These are phyloP conservation scores for Melampsora occidentalis DNA, from an alignment of 1,284 basidiomycete species.

Conservation along the genomic window DNA sequence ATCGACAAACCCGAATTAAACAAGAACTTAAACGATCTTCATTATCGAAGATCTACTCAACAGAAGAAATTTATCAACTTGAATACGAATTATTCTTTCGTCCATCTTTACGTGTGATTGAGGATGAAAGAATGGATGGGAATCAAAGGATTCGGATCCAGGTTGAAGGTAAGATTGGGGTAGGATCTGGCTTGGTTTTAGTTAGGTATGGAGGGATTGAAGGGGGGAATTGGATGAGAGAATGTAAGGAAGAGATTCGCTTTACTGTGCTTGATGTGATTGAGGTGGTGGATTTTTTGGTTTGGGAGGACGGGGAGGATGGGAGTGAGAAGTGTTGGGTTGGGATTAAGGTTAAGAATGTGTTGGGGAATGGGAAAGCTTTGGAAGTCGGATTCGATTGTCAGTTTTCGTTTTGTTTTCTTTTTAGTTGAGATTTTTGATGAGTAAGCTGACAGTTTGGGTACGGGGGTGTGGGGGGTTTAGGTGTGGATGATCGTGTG, in stretches of 20 bases:
- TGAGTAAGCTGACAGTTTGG: no score
- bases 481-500: constrained; percentile 9
- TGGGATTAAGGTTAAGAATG: background rate
- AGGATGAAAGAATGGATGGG: background rate
- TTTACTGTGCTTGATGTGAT: background rate
- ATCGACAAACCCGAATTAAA: constrained; percentile 16
- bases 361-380: background rate
- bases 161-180: constrained; percentile 20
- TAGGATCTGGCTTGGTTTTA: background rate
- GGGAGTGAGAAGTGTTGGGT: background rate
- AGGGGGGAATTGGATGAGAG: background rate
- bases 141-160: constrained; percentile 11
- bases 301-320: background rate
- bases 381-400: background rate
- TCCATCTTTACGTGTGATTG: constrained; percentile 9
- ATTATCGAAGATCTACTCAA: background rate
- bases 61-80: constrained; percentile 16
- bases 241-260: no score
- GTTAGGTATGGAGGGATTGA: constrained; percentile 21
- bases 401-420: background rate
- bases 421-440: background rate
- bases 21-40: constrained; percentile 14
- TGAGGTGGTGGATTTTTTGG: background rate
- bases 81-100: constrained; percentile 24
- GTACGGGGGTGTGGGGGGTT: background rate